Evolutionary conservation across 768 basidiomycete species (phyloP).

Genomic region (Amylocystis lapponica): DNA sequence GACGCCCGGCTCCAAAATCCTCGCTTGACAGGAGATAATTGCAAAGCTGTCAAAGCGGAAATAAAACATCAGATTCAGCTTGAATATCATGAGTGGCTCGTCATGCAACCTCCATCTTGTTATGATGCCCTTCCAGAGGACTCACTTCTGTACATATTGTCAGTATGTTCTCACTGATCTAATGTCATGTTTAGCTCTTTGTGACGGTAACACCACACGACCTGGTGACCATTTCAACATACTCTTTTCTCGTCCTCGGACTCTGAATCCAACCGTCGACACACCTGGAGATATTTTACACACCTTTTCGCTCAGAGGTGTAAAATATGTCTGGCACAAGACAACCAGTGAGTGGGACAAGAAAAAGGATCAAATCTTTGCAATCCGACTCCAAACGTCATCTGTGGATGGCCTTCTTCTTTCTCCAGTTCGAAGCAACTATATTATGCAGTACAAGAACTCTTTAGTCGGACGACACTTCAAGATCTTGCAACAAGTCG

Average conservation of each 20-base stretch:
- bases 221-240: conserved; percentile 7
- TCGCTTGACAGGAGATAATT: not conserved
- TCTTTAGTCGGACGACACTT: conserved; percentile 38
- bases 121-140: conserved; percentile 7
- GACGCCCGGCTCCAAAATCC: not conserved
- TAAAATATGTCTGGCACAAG: conserved; percentile 38
- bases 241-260: conserved; percentile 8
- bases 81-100: conserved; percentile 5
- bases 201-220: too few relatives aligned
- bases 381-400: conserved; percentile 28
- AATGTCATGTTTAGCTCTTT: not conserved
- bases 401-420: conserved; percentile 21
- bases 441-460: conserved; percentile 39
- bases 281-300: conserved; percentile 39
- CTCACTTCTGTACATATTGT: not conserved
- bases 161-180: not conserved
- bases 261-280: conserved; percentile 18
- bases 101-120: not conserved
- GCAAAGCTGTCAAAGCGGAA: conserved; percentile 8
- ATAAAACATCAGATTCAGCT: conserved; percentile 12
- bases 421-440: conserved; percentile 30
- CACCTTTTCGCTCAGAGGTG: conserved; percentile 35
- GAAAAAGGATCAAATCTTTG: conserved; percentile 23
- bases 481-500: conserved; percentile 33
- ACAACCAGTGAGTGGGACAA: conserved; percentile 29